phyloP scores from a whole-genome alignment of 805 yeast species.

The Monosporozyma solicola region DNA sequence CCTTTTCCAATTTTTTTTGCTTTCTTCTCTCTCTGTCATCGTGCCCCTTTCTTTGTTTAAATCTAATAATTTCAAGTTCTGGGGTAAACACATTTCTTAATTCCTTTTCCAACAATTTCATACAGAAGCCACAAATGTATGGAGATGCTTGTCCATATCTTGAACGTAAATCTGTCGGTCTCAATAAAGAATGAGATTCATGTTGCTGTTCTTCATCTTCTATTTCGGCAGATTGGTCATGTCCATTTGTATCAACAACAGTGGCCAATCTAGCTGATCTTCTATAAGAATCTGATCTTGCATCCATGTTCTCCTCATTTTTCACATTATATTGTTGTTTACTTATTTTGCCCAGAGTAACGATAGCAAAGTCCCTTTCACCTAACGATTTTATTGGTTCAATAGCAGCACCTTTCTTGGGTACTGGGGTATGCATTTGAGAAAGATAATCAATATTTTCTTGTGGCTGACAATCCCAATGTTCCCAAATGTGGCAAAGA shows the following conservation, averaged over 20 bases:
- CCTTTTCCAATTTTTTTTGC: slow-evolving; percentile 15
- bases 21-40: slow-evolving; percentile 26
- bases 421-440: slow-evolving; percentile 2
- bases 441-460: slow-evolving; percentile 12
- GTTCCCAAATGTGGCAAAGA: slow-evolving; percentile 27
- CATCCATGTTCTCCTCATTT: neutral
- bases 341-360: slow-evolving; percentile 12
- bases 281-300: neutral
- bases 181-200: neutral
- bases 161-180: slow-evolving; percentile 22
- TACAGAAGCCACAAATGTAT: slow-evolving; percentile 23
- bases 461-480: slow-evolving; percentile 25
- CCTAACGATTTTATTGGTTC: neutral
- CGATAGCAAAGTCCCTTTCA: slow-evolving; percentile 16
- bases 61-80: slow-evolving; percentile 18
- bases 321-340: neutral
- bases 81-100: slow-evolving; percentile 17
- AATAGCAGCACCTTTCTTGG: neutral
- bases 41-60: slow-evolving; percentile 17
- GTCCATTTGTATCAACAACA: neutral
- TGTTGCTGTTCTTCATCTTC: neutral
- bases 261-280: slow-evolving; percentile 1
- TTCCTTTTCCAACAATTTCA: slow-evolving; percentile 16
- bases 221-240: neutral
- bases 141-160: slow-evolving; percentile 14